Evolutionary conservation across 2,329 filamentous ascomycete genomes (phyloP).

Genomic region (Pyrenophora tritici-repentis): DNA sequence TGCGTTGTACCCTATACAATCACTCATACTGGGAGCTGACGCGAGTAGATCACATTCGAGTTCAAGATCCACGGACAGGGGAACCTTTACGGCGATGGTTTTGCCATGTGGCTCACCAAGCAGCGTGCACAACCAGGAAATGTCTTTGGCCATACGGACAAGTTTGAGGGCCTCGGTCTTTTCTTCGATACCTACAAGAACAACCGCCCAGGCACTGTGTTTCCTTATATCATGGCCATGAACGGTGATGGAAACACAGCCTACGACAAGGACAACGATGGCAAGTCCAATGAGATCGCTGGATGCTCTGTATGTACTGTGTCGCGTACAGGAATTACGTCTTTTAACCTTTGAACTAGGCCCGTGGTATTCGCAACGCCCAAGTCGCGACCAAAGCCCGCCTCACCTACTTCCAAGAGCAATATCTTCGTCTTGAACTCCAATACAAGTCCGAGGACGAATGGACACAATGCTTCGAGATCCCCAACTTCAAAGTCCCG

Average conservation of each 20-base stretch:
- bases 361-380: constrained; percentile 80
- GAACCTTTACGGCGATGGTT: constrained; percentile 91
- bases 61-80: constrained; percentile 91
- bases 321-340: neutral
- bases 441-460: constrained; percentile 90
- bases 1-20: constrained; percentile 32
- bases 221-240: constrained; percentile 99
- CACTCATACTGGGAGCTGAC: constrained; percentile 26
- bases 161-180: constrained; percentile 90
- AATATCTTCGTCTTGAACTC: constrained; percentile 84
- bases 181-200: constrained; percentile 99
- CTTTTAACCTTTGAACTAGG: constrained; percentile 50
- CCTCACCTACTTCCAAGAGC: constrained; percentile 96
- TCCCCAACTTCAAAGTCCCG: constrained; percentile 73
- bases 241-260: constrained; percentile 84
- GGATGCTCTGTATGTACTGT: constrained; percentile 74
- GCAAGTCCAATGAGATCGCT: constrained; percentile 88
- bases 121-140: constrained; percentile 78
- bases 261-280: constrained; percentile 94
- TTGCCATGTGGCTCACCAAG: constrained; percentile 98
- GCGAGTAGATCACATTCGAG: constrained; percentile 77
- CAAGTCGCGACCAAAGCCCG: constrained; percentile 78
- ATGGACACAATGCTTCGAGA: constrained; percentile 88
- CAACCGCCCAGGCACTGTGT: constrained; percentile 91
- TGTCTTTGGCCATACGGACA: constrained; percentile 87